Base-by-base conservation (phyloP, 176 grass and related monocot genomes). In the Triticum urartu region DNA sequence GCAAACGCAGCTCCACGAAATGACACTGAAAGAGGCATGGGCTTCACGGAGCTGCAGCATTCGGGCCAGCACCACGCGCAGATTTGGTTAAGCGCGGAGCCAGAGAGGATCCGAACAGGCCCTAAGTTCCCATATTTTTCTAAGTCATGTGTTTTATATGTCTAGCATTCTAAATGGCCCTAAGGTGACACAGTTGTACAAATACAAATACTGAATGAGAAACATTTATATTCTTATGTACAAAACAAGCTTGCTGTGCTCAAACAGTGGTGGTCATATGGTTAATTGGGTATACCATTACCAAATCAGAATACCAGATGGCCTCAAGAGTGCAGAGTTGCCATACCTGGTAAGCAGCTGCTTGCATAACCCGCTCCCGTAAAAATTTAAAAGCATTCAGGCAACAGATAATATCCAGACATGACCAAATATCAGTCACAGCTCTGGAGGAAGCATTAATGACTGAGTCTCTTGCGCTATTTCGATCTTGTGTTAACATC, bases 401-500 rank as follows among this genome's bases (percentile, higher is more conserved):
- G 10, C 75, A 85, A 86, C 91, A 98, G 43, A 98, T 76, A 76
- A 85, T 86, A 68, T 98, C 93, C 39, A 98, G 84, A 81, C 93
- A 94, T 83, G 88, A 79, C 81, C 87, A 92, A 86, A 90, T 89
- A 89, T 87, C 92, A 76, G 73, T 74, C 59, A 76, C 60, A 48
- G 91, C 89, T 73, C 69, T 86, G 18, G 89, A 83, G 80, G 89
- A 88, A 85, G 68, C 56, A 81, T 82, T 89, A 66, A 68, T 85
- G 65, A 88, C 13, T 77, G 61, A 58, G 58, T 86, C 89, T 80
- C 86, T 92, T 76, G 89, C 87, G 73, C 64, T 82, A 81, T 82
- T 87, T 81, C 15, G 86, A 75, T 98, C 95, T 87, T 98, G 93
- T 91, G 88, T 90, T 90, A 95, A 89, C 89, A 95, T 95, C 86